Conservation (phyloP, 179 eudicot genomes). For the Beta corolliflora region DNA sequence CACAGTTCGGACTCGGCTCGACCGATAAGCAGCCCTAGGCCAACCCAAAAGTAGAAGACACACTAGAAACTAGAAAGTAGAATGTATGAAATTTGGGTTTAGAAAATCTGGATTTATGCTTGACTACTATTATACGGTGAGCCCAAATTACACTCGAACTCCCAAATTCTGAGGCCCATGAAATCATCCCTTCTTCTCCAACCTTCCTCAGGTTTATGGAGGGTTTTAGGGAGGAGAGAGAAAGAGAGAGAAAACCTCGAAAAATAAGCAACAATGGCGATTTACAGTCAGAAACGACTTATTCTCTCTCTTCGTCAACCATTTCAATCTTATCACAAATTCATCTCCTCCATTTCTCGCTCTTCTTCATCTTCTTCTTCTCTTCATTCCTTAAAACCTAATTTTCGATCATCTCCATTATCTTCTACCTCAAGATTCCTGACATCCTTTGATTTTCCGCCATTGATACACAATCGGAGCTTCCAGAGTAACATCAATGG, state of each 20-base stretch:
- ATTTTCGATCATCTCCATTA: constrained; percentile 5
- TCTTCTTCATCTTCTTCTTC: not conserved
- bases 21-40: too few species aligned
- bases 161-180: not conserved
- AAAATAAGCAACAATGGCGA: constrained; percentile 8
- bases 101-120: too few species aligned
- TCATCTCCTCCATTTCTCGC: constrained; percentile 17
- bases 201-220: constrained; percentile 20
- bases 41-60: too few species aligned
- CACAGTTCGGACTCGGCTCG: too few species aligned
- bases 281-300: constrained; percentile 5
- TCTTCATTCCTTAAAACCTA: not conserved
- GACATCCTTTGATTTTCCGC: not conserved
- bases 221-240: constrained; percentile 17
- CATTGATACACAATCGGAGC: not conserved
- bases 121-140: too few species aligned
- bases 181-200: too few species aligned
- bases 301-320: constrained; percentile 25
- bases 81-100: too few species aligned
- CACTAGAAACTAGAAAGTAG: too few species aligned
- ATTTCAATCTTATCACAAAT: not conserved
- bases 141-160: not conserved
- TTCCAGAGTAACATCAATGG: constrained; percentile 2
- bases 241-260: not conserved
- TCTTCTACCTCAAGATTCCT: not conserved